Evolutionary conservation across 441 rosid genomes (phyloP), one percentile per base, ranked within the genome.

Genomic region (Syzygium malaccense): DNA sequence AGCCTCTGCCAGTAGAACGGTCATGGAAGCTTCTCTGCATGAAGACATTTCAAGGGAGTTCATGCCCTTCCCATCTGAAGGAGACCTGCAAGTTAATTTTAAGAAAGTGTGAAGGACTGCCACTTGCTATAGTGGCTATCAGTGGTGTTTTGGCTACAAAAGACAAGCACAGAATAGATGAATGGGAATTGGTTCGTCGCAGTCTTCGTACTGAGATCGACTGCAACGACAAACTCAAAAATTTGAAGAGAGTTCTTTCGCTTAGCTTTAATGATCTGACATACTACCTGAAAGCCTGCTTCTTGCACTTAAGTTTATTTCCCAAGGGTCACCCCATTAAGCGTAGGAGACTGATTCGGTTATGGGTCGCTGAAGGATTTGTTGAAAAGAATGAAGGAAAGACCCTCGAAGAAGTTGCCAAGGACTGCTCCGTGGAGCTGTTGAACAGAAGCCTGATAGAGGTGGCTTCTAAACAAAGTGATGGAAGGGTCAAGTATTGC

Each of bases 401-500:
- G 33, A 62, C 71, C 71, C 71, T 14, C n/a, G 33, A 62, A 64
- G 14, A 88, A 57, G 90, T 88, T 41, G 88, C 90, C 12, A 53
- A 86, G 41, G 90, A 86, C 58, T 89, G 58, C 86, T 78, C 78
- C 0, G 3, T 17, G 18, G 88, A 89, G 68, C 90, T 86, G 25
- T 48, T 89, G 48, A 78, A 86, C 86, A 75, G 90, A 78, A 89
- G 75, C 54, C 79, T 86, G 57, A 89, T 89, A 20, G 88, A 86
- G 49, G 90, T 56, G 7, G 90, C 80, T 41, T 86, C 79, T 30
- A 23, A 23, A 48, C 55, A 0, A 54, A 75, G 37, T 58, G 66
- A 68, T 25, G 78, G 88, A 45, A 57, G 90, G 86, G 79, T 89
- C 14, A 55, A 58, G 57, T n/a, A 56, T 45, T 88, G 87, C 62